Evolutionary conservation across 352 stramenopile species (phyloP), one percentile per base, ranked within the genome.

Genomic region (Pythium sp.): DNA sequence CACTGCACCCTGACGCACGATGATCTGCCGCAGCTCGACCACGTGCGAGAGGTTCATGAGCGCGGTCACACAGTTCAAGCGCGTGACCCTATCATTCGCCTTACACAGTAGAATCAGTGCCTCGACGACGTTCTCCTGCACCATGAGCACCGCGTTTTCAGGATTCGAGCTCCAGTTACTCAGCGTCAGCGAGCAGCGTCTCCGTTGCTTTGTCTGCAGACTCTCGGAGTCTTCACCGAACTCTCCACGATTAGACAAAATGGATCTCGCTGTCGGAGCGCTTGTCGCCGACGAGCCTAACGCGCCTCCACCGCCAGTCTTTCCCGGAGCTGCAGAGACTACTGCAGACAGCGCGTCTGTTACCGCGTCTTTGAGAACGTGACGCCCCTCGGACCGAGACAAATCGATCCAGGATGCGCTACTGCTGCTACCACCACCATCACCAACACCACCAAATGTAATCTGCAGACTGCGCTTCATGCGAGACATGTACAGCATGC

Each of bases 151-250:
- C 18, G 88, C 91, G 64, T 97, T 97, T 1, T 87, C 84, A 0
- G 83, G 79, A 61, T 96, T 94, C 24, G 81, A 87, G 71, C 87
- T 95, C 91, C 91, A 97, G 58, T 95, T 92, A 38, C 89, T 93
- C 11, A 97, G 74, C 26, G 89, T 97, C 18, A 90, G 76, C 0
- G 89, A 87, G 62, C 91, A 97, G 8, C 85, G 77, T 36, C 95
- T 84, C 2, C 75, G 72, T 53, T 82, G 78, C 36, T 72, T 73
- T 12, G 80, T 68, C 49, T 87, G 80, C 11, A 82, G 71, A 24
- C 70, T 63, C 30, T 74, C 67, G 43, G 14, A 22, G 15, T 36
- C 34, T 6, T 51, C 24, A 8, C 20, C 62, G 7, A n/a, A 18
- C 15, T 18, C 22, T 3, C 34, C 18, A 4, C 36, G 11, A 36